Percentiles rank a stretch among this genome's conserved stretches.
These are phyloP conservation scores for Parietaria judaica DNA, from an alignment of 306 rosid species.

Conservation along the genomic window DNA sequence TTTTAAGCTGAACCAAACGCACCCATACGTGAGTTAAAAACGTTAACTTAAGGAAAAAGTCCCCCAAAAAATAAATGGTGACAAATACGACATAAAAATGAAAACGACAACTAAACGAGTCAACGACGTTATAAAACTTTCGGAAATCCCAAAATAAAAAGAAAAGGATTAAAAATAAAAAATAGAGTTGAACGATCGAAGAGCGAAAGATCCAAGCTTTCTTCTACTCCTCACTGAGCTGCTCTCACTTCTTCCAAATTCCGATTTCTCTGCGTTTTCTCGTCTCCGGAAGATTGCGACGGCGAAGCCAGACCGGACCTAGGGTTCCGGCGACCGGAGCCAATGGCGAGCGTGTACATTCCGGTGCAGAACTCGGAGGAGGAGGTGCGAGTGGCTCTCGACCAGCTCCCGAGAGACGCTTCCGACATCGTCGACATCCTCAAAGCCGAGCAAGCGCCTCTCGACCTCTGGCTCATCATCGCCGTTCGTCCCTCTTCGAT, in stretches of 20 bases:
- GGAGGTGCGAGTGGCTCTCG: constrained; percentile 92
- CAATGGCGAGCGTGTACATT: constrained; percentile 82
- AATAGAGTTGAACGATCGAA: not conserved
- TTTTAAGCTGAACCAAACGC: too few relatives aligned
- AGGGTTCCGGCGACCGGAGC: constrained; percentile 27
- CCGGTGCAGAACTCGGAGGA: constrained; percentile 99
- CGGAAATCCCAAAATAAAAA: too few relatives aligned
- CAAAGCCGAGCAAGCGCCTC: constrained; percentile 98
- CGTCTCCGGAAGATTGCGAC: not conserved
- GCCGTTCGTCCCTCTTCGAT: constrained; percentile 47
- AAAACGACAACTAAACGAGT: too few relatives aligned
- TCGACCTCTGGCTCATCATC: constrained; percentile 96
- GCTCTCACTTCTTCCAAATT: not conserved
- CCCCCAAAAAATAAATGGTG: too few relatives aligned
- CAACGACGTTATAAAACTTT: too few relatives aligned
- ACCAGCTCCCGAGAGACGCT: constrained; percentile 92
- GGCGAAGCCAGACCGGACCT: constrained; percentile 12
- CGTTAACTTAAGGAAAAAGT: too few relatives aligned
- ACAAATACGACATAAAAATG: too few relatives aligned
- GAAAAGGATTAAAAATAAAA: not conserved
- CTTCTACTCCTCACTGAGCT: not conserved
- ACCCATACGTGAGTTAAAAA: too few relatives aligned
- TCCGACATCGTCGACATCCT: constrained; percentile 92
- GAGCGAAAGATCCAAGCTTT: not conserved
- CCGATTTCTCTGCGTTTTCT: not conserved